phyloP scores from a whole-genome alignment of 805 yeast species.

The Metschnikowia shivogae region DNA sequence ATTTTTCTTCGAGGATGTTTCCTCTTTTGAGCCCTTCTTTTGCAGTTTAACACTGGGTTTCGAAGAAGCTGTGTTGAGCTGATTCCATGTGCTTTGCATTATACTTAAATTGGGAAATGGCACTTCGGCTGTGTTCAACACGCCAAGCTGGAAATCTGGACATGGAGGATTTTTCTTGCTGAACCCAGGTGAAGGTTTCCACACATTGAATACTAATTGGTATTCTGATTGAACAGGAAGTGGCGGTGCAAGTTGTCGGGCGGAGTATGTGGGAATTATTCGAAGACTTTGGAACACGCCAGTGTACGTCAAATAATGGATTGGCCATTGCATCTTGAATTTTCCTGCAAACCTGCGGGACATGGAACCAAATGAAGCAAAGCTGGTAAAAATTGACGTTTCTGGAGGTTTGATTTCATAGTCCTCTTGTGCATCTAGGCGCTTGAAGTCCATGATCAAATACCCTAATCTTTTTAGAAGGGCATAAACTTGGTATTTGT shows the following conservation, averaged over 20 bases:
- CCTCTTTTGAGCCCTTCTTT: not conserved
- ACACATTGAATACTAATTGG: conserved; percentile 56
- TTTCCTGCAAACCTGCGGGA: not conserved
- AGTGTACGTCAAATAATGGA: conserved; percentile 27
- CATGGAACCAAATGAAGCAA: not conserved
- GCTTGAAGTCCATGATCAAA: conserved; percentile 36
- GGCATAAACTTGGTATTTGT: conserved; percentile 64
- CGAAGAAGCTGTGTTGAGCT: not conserved
- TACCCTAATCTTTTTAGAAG: conserved; percentile 77
- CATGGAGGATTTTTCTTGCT: conserved; percentile 62
- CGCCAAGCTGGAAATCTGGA: conserved; percentile 73
- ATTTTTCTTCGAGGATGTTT: not conserved
- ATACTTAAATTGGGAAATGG: conserved; percentile 47
- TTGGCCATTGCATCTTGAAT: not conserved
- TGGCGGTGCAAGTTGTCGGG: conserved; percentile 10
- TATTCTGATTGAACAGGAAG: conserved; percentile 13
- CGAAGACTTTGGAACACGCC: conserved; percentile 21
- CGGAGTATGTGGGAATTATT: conserved; percentile 17
- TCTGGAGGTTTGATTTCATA: not conserved
- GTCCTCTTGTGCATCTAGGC: not conserved
- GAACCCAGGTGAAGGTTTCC: conserved; percentile 78
- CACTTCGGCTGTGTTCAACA: conserved; percentile 44
- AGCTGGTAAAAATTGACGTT: not conserved
- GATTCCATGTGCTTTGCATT: conserved; percentile 30
- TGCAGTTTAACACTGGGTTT: no score